Conservation (phyloP, 2,329 filamentous ascomycete genomes). For the Lecanicillium sp. region DNA sequence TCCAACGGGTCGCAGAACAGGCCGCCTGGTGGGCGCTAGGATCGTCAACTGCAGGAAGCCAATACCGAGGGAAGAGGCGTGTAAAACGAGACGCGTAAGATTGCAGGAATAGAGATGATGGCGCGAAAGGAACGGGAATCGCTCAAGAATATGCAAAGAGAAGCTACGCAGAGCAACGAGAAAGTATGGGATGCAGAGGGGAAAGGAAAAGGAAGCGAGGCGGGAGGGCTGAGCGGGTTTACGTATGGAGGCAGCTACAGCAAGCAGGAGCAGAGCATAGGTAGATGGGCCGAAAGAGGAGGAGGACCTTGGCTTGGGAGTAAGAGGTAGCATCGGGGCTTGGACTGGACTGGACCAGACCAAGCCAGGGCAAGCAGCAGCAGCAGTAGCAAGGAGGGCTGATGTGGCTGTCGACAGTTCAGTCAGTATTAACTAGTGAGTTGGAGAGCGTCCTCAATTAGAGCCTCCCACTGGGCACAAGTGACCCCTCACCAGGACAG, state of each 20-base stretch:
- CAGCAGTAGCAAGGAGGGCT: too few relatives aligned
- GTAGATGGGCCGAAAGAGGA: neutral
- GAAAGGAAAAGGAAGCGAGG: neutral
- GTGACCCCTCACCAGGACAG: too few relatives aligned
- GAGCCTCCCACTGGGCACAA: too few relatives aligned
- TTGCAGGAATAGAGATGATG: too few relatives aligned
- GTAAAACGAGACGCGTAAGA: too few relatives aligned
- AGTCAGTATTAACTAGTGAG: too few relatives aligned
- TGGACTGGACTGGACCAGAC: slow-evolving; percentile 4
- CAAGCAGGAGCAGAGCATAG: neutral
- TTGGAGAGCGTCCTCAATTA: too few relatives aligned
- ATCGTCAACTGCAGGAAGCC: slow-evolving; percentile 4
- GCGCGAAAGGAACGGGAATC: neutral
- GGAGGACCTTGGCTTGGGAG: neutral
- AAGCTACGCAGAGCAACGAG: neutral
- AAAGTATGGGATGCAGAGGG: slow-evolving; percentile 5
- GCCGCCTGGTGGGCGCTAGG: slow-evolving; percentile 9
- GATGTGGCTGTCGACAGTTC: too few relatives aligned
- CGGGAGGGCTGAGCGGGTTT: slow-evolving; percentile 10
- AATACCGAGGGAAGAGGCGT: neutral
- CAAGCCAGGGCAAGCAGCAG: too few relatives aligned
- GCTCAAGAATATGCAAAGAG: neutral
- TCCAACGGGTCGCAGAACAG: slow-evolving; percentile 13
- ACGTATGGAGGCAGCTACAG: slow-evolving; percentile 5
- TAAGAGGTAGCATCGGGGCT: slow-evolving; percentile 8